Evolutionary conservation across 2,329 filamentous ascomycete species (phyloP).

Genomic region (Pseudogymnoascus sp.): DNA sequence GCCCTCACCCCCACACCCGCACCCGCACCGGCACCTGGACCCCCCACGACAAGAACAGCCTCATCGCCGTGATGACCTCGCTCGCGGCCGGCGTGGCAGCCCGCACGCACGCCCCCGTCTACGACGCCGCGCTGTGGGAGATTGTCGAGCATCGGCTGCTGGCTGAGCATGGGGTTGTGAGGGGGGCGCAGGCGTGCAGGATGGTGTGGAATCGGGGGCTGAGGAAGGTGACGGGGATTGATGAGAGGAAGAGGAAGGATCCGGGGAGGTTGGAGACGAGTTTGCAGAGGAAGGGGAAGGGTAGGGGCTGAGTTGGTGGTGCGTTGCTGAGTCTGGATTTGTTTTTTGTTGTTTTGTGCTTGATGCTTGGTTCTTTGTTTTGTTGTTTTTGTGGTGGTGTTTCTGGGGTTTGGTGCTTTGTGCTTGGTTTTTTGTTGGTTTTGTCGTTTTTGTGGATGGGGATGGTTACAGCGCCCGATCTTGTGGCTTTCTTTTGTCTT

Average conservation of each 20-base stretch:
- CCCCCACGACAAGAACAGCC: not conserved
- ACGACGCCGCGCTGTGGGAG: not conserved
- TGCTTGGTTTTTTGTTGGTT: not conserved
- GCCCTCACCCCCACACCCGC: not conserved
- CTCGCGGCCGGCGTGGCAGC: not conserved
- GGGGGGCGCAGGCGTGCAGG: not conserved
- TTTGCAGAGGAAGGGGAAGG: not conserved
- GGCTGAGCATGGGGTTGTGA: not conserved
- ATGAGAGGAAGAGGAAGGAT: not conserved
- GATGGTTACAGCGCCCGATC: not conserved
- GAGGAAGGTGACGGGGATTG: not conserved
- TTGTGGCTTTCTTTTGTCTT: not conserved
- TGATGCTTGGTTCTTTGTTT: not conserved
- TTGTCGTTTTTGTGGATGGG: not conserved
- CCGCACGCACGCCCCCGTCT: not conserved
- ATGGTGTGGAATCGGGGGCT: not conserved
- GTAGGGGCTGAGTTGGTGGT: not conserved
- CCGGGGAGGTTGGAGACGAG: not conserved
- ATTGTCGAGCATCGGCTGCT: not conserved
- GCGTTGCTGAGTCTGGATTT: not conserved
- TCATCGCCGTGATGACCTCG: not conserved
- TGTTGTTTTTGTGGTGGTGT: not conserved
- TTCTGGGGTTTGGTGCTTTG: not conserved
- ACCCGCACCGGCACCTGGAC: not conserved
- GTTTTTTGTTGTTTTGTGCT: not conserved